Evolutionary conservation across 2,329 filamentous ascomycete species (phyloP).

Genomic region (Metarhizium brunneum): DNA sequence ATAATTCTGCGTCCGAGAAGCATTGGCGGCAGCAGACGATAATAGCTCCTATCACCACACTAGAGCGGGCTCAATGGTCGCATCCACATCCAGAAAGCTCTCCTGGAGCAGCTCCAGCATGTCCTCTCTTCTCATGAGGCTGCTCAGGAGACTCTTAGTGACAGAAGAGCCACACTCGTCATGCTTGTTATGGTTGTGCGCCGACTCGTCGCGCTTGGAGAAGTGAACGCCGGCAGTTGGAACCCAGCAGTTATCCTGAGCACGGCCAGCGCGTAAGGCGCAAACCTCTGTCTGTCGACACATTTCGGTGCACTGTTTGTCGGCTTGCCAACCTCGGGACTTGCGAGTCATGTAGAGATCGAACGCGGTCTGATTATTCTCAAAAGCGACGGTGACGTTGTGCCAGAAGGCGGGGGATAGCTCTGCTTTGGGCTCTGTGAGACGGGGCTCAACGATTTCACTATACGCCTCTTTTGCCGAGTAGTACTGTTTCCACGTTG

Average conservation of each 20-base stretch:
- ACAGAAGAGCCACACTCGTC: slow-evolving; percentile 20
- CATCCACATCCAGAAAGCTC: slow-evolving; percentile 4
- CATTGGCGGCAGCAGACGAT: background rate
- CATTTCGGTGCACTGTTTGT: slow-evolving; percentile 5
- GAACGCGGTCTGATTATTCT: slow-evolving; percentile 32
- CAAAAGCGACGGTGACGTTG: slow-evolving; percentile 39
- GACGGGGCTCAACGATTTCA: slow-evolving; percentile 28
- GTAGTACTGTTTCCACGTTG: slow-evolving; percentile 44
- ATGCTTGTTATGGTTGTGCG: slow-evolving; percentile 8
- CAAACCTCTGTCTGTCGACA: slow-evolving; percentile 39
- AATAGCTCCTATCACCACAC: background rate
- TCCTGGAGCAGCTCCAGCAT: slow-evolving; percentile 15
- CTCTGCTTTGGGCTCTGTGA: slow-evolving; percentile 26
- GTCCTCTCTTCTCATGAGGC: slow-evolving; percentile 13
- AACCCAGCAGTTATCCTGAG: slow-evolving; percentile 39
- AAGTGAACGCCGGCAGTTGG: slow-evolving; percentile 22
- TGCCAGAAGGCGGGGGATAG: slow-evolving; percentile 50
- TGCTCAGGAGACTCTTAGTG: slow-evolving; percentile 13
- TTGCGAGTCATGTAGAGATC: slow-evolving; percentile 35
- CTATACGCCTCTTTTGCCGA: slow-evolving; percentile 45
- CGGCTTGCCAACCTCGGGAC: slow-evolving; percentile 32
- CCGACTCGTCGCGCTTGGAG: slow-evolving; percentile 15
- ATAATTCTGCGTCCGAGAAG: background rate
- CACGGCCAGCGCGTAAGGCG: slow-evolving; percentile 36
- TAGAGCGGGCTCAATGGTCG: background rate